Evolutionary conservation across 1,284 basidiomycete genomes (phyloP).

Genomic region (Leccinum olivaceoglutinosum): DNA sequence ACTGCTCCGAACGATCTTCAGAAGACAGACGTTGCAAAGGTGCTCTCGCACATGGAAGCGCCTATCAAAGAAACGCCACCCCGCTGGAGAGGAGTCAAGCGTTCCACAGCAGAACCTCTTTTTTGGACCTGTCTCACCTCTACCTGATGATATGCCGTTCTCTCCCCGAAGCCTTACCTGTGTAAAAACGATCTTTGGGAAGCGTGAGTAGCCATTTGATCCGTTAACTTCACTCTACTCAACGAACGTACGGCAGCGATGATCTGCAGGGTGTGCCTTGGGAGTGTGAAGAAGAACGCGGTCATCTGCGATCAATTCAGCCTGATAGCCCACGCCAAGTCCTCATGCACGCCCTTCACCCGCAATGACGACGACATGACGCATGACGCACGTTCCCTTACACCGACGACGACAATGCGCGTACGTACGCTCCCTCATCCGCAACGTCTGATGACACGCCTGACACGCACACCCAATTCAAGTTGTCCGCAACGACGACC

Average conservation of each 20-base stretch:
- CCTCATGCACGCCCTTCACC: too few species aligned
- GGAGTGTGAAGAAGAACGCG: slow-evolving; percentile 80
- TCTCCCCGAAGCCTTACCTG: slow-evolving; percentile 73
- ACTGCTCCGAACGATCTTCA: slow-evolving; percentile 74
- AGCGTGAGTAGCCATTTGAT: slow-evolving; percentile 52
- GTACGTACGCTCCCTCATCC: too few species aligned
- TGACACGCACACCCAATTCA: too few species aligned
- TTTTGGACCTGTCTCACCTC: slow-evolving; percentile 34
- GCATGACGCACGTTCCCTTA: too few species aligned
- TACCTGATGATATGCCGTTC: slow-evolving; percentile 42
- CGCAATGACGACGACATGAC: too few species aligned
- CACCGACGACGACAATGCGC: too few species aligned
- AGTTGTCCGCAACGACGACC: too few species aligned
- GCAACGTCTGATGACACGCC: too few species aligned
- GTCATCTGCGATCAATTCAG: slow-evolving; percentile 88
- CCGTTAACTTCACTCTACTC: slow-evolving; percentile 3
- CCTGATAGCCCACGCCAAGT: slow-evolving; percentile 82
- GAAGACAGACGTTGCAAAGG: slow-evolving; percentile 58
- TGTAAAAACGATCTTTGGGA: slow-evolving; percentile 89
- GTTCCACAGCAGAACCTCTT: slow-evolving; percentile 32
- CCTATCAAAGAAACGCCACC: slow-evolving; percentile 38
- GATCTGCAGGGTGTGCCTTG: slow-evolving; percentile 79
- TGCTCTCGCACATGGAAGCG: slow-evolving; percentile 49
- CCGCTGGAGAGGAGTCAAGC: slow-evolving; percentile 22
- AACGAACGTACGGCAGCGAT: slow-evolving; percentile 54